These are phyloP conservation scores for Prunus dulcis DNA, from an alignment of 306 rosid species.

Conservation along the genomic window DNA sequence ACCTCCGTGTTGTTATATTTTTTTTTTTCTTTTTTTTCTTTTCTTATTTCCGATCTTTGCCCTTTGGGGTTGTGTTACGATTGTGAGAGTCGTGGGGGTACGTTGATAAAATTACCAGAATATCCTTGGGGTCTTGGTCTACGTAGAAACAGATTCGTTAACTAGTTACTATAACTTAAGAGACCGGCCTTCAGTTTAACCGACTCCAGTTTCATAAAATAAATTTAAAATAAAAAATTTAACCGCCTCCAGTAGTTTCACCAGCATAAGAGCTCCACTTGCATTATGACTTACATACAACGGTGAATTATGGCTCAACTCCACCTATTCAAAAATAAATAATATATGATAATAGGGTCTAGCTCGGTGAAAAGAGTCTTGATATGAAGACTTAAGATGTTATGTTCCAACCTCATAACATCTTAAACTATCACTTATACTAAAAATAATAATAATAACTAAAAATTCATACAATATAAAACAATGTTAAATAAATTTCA, in stretches of 20 bases:
- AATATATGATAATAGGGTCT: too few species aligned
- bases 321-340: too few species aligned
- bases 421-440: too few species aligned
- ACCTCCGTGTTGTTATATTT: constrained; percentile 29
- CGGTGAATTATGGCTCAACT: too few species aligned
- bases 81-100: background rate
- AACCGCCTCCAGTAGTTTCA: background rate
- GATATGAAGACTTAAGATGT: too few species aligned
- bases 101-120: background rate
- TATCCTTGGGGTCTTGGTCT: background rate
- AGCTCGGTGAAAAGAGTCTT: too few species aligned
- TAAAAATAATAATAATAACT: too few species aligned
- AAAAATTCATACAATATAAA: too few species aligned
- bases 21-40: background rate
- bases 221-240: too few species aligned
- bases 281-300: background rate
- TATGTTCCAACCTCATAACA: fast-evolving
- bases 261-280: background rate
- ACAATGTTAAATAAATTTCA: too few species aligned
- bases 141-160: background rate
- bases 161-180: background rate
- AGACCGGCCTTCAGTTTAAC: too few species aligned
- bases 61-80: constrained; percentile 16
- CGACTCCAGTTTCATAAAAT: too few species aligned
- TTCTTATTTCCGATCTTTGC: constrained; percentile 1